Evolutionary conservation across 768 basidiomycete genomes (phyloP), one percentile per base, ranked within the genome.

Genomic region (Phanerochaete carnosa): DNA sequence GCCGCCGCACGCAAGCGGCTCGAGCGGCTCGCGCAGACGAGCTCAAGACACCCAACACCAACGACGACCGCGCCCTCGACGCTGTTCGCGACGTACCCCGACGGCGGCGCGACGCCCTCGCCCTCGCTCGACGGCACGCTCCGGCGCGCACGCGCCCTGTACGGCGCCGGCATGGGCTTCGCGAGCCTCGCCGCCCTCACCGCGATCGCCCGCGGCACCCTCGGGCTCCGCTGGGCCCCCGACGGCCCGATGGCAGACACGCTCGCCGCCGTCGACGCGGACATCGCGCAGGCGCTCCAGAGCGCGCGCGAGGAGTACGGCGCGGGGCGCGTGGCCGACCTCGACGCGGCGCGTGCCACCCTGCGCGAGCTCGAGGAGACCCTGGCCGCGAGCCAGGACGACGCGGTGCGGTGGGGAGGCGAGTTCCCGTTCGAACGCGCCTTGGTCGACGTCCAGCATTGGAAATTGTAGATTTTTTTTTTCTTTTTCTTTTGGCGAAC

Each of bases 201-300:
- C 29, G 75, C 76, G 11, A 76, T 92, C 57, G 84, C 91, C 54
- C 77, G 79, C 26, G 80, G 80, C 19, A 86, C 89, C 0, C 65
- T 84, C 45, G 84, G 84, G 15, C 69, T 84, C 49, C 82, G 80
- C 56, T 93, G 89, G 89, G 76, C 80, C 62, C 76, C 77, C 12
- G 83, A 85, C 55, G 83, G 86, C 19, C 75, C 77, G 55, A 80
- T 86, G 76, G 80, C 81, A 47, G 76, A 82, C 49, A 73, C 77
- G 29, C 77, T 93, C 56, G 82, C 87, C 39, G 76, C 80, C 57
- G 78, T 92, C 59, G 91, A 92, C 72, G 79, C 82, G 26, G 91
- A 93, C 68, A 82, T 93, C 55, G 83, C 83, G 56, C 91, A 92
- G 73, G 91, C 90, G 7, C 83, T 93, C 45, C 92, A 90, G 83